A percentile compares a stretch with the other conserved stretches of the same genome.
Evolutionary conservation across 2,329 filamentous ascomycete genomes (phyloP).

Genomic region (Fusarium humuli): DNA sequence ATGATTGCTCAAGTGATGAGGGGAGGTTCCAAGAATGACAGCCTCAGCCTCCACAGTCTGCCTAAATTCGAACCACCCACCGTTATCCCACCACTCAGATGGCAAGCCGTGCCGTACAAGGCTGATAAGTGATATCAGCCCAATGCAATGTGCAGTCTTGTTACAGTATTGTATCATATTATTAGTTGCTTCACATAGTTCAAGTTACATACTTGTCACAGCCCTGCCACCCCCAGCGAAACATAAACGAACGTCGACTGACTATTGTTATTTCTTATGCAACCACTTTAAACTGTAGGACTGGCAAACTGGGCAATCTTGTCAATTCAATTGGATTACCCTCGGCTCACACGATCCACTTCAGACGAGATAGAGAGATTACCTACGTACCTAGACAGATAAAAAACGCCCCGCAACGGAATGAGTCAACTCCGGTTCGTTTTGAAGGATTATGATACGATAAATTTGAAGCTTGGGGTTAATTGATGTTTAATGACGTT

Average conservation of each 20-base stretch:
- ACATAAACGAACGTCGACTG: conserved; percentile 9
- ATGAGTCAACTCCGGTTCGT: conserved; percentile 24
- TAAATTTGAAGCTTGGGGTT: conserved; percentile 4
- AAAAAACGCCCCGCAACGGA: conserved; percentile 13
- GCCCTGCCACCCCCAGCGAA: conserved; percentile 24
- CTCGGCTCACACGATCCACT: not conserved
- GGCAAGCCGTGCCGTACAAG: conserved; percentile 31
- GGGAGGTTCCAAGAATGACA: conserved; percentile 24
- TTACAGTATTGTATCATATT: conserved; percentile 1
- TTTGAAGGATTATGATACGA: conserved; percentile 10
- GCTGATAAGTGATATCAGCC: conserved; percentile 22
- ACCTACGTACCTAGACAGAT: not conserved
- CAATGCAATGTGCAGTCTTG: not conserved
- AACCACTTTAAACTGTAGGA: conserved; percentile 33
- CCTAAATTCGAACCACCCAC: conserved; percentile 36
- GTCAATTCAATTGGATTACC: not conserved
- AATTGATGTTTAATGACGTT: conserved; percentile 17
- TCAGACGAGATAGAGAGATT: not conserved
- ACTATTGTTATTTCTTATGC: conserved; percentile 24
- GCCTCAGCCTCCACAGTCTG: conserved; percentile 39
- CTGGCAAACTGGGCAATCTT: not conserved
- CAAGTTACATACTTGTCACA: not conserved
- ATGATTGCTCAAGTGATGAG: conserved; percentile 27
- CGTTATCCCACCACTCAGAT: conserved; percentile 20
- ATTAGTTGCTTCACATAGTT: not conserved